Conservation (phyloP, 2,329 filamentous ascomycete genomes). For the Emergomyces orientalis region DNA sequence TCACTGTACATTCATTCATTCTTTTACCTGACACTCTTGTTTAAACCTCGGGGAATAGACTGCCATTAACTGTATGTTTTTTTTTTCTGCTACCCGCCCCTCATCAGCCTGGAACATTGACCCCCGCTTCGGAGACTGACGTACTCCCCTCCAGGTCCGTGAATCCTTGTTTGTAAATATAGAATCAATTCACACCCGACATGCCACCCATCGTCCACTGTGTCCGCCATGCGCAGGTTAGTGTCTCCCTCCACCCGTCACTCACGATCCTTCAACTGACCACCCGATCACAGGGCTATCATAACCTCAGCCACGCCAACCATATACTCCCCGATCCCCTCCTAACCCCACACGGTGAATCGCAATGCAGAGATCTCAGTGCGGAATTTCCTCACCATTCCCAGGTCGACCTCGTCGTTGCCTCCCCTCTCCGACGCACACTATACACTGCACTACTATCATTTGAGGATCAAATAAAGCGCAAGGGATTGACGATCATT, state of each 20-base stretch:
- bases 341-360: conserved; percentile 64
- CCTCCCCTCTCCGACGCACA: conserved; percentile 72
- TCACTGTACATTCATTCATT: not conserved
- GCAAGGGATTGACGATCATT: conserved; percentile 45
- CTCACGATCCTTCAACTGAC: not conserved
- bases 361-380: conserved; percentile 61
- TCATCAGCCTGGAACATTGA: not conserved
- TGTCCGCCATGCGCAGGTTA: conserved; percentile 40
- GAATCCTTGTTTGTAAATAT: not conserved
- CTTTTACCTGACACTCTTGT: not conserved
- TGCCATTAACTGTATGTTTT: not conserved
- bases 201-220: conserved; percentile 39
- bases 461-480: conserved; percentile 51
- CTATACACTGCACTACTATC: conserved; percentile 65
- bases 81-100: not conserved
- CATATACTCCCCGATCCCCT: conserved; percentile 66
- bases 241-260: not conserved
- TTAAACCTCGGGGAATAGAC: not conserved
- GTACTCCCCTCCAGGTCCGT: not conserved
- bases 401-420: conserved; percentile 59
- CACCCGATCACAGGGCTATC: conserved; percentile 52
- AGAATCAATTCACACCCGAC: not conserved
- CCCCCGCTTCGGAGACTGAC: not conserved
- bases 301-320: conserved; percentile 66
- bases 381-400: conserved; percentile 55